Conservation (phyloP, 805 yeast species). For the Myxozyma sirexii region DNA sequence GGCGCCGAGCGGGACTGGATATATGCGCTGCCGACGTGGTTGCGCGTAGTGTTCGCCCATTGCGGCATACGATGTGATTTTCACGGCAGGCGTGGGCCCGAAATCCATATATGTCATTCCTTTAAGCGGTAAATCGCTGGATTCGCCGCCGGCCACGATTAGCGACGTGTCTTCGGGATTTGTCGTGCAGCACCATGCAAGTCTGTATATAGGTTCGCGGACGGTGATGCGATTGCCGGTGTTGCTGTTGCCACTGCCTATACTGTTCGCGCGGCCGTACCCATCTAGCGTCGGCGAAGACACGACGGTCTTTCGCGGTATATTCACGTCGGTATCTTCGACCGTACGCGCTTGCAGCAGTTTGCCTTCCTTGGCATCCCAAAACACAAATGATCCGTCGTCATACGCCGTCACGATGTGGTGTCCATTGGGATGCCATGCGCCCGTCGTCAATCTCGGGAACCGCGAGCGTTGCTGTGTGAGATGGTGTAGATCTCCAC, state of each 20-base stretch:
- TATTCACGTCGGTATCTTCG: slow-evolving; percentile 65
- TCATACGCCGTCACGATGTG: slow-evolving; percentile 77
- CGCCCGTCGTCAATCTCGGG: slow-evolving; percentile 56
- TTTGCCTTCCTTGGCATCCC: slow-evolving; percentile 85
- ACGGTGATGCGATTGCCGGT: not conserved
- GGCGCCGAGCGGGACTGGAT: slow-evolving; percentile 55
- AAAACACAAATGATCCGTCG: slow-evolving; percentile 84
- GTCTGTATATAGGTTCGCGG: slow-evolving; percentile 49
- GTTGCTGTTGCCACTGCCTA: not conserved
- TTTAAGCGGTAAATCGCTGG: slow-evolving; percentile 46
- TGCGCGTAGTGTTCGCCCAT: slow-evolving; percentile 76
- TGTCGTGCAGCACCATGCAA: slow-evolving; percentile 75
- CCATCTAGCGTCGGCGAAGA: not conserved
- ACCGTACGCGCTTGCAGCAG: slow-evolving; percentile 73
- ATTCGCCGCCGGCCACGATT: slow-evolving; percentile 69
- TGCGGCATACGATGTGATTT: slow-evolving; percentile 78
- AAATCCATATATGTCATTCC: slow-evolving; percentile 65
- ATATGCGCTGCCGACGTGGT: slow-evolving; percentile 57
- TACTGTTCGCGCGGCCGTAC: not conserved
- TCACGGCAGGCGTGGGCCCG: slow-evolving; percentile 76
- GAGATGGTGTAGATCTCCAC: slow-evolving; percentile 54
- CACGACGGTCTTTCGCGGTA: slow-evolving; percentile 44
- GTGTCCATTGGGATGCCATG: slow-evolving; percentile 92
- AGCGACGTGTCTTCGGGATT: slow-evolving; percentile 82
- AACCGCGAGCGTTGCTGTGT: slow-evolving; percentile 39